Evolutionary conservation across 768 basidiomycete genomes (phyloP).

Genomic region (Rhizopogon roseolus): DNA sequence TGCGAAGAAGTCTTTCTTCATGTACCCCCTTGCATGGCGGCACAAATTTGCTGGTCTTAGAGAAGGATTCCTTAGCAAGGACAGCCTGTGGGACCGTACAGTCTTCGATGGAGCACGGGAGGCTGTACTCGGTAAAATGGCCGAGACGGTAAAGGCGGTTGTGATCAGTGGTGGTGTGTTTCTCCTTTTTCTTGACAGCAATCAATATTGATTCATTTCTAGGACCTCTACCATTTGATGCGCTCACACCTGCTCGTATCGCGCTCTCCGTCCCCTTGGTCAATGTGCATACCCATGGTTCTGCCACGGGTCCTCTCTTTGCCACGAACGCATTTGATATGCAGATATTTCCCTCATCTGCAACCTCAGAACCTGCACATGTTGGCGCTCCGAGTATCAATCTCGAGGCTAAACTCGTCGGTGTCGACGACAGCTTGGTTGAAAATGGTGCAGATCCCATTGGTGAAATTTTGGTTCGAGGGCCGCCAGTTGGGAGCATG

Average conservation of each 20-base stretch:
- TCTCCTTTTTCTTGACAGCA: neutral
- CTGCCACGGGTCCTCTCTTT: conserved; percentile 72
- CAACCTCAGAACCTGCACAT: conserved; percentile 33
- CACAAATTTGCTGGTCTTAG: conserved; percentile 69
- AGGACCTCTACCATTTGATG: conserved; percentile 47
- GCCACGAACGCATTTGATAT: conserved; percentile 84
- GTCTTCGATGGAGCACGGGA: conserved; percentile 68
- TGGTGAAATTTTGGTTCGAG: conserved; percentile 60
- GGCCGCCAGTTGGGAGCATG: conserved; percentile 65
- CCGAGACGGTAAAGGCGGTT: conserved; percentile 59
- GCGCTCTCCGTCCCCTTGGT: conserved; percentile 76
- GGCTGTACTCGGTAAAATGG: conserved; percentile 53
- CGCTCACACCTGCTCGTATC: conserved; percentile 61
- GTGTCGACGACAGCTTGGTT: conserved; percentile 58
- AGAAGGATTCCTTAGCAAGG: conserved; percentile 74
- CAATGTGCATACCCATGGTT: conserved; percentile 53
- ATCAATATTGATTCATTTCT: neutral
- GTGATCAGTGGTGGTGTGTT: conserved; percentile 68
- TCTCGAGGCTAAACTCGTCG: conserved; percentile 75
- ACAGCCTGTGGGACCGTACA: conserved; percentile 80
- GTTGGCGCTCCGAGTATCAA: conserved; percentile 84
- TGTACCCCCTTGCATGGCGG: conserved; percentile 65
- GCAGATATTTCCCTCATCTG: conserved; percentile 56
- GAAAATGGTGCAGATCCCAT: conserved; percentile 64
- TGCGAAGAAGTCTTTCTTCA: conserved; percentile 47